Conservation (phyloP, 1,284 basidiomycete species). For the Cutaneotrichosporon dermatis region DNA sequence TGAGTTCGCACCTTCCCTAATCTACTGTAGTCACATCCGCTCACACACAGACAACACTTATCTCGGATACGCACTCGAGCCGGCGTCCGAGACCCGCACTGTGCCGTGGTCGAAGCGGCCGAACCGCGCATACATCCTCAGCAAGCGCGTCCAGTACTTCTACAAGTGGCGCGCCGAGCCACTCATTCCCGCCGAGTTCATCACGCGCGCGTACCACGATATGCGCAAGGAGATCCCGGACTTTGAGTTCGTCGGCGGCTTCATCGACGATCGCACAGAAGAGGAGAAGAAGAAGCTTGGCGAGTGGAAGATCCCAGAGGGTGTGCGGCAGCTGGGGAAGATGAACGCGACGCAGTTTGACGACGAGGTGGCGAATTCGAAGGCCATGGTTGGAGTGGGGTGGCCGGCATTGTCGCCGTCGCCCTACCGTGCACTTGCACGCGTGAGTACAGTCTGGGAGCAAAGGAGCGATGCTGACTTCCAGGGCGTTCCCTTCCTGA, state of each 20-base stretch:
- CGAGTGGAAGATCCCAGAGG: constrained; percentile 11
- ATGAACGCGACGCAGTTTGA: constrained; percentile 18
- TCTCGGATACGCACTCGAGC: constrained; percentile 15
- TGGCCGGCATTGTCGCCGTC: constrained; percentile 18
- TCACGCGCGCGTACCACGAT: constrained; percentile 18
- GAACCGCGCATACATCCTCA: constrained; percentile 23
- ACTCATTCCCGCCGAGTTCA: constrained; percentile 7
- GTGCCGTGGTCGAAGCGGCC: constrained; percentile 15
- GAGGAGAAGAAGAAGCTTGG: constrained; percentile 1
- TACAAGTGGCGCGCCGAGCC: constrained; percentile 10
- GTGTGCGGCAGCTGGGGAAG: constrained; percentile 18
- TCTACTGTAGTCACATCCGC: too few relatives aligned
- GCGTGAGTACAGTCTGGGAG: not conserved
- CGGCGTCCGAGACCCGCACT: not conserved
- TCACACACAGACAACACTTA: not conserved
- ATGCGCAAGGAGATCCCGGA: constrained; percentile 21
- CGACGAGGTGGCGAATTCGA: constrained; percentile 11
- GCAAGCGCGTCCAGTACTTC: constrained; percentile 23
- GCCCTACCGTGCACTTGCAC: constrained; percentile 14
- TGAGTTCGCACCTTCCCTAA: not conserved
- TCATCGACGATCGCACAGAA: constrained; percentile 10
- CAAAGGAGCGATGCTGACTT: not conserved
- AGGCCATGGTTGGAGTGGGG: constrained; percentile 24
- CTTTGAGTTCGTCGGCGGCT: constrained; percentile 25
- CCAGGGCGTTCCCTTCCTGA: constrained; percentile 1